Conservation (phyloP, 257 asterid species). For the Cruciata laevipes region DNA sequence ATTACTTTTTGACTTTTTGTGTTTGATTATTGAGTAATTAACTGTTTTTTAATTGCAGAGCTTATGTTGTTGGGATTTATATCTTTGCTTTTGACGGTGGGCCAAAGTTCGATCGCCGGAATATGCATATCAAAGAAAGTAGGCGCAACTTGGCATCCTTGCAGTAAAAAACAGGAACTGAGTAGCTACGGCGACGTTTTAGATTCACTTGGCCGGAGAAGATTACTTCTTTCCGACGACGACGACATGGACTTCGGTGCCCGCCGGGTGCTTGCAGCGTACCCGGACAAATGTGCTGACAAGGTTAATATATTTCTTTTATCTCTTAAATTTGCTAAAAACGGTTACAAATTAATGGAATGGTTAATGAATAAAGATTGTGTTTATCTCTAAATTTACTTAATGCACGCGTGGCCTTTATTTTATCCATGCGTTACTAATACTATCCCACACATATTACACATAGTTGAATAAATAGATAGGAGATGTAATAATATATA, state of each 20-base stretch:
- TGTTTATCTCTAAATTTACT: too few species aligned
- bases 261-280: slow-evolving; percentile 60
- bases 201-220: slow-evolving; percentile 31
- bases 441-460: too few species aligned
- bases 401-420: too few species aligned
- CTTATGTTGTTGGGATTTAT: slow-evolving; percentile 91
- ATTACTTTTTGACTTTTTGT: background rate
- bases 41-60: slow-evolving; percentile 28
- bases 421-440: too few species aligned
- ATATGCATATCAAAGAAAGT: slow-evolving; percentile 51
- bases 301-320: slow-evolving; percentile 33
- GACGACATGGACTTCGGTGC: background rate
- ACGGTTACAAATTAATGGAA: too few species aligned
- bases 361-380: too few species aligned
- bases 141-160: slow-evolving; percentile 83
- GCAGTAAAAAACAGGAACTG: slow-evolving; percentile 41
- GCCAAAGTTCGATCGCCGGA: slow-evolving; percentile 46
- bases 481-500: too few species aligned
- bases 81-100: slow-evolving; percentile 70
- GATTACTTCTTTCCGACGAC: slow-evolving; percentile 29
- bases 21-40: background rate
- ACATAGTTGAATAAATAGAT: too few species aligned
- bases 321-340: too few species aligned
- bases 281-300: slow-evolving; percentile 51
- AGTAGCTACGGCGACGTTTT: background rate